Base-by-base conservation (phyloP, 495 filamentous ascomycete species). In the Pseudomonodictys pantanalensis region DNA sequence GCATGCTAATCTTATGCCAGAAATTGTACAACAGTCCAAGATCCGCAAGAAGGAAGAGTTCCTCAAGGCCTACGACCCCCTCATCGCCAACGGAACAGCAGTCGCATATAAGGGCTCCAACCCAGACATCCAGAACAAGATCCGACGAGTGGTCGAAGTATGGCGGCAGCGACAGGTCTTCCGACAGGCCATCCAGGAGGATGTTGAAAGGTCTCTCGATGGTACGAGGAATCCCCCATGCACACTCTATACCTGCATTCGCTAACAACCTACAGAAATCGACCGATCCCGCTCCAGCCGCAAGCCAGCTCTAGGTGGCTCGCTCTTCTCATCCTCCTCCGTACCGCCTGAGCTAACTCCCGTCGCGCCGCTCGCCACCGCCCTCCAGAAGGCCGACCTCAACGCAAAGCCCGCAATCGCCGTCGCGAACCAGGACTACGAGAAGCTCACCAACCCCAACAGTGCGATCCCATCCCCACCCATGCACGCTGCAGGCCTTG, bases 21-120 rank as follows among this genome's bases (percentile, higher is more conserved):
- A 99, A 78, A 90, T 99, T 41, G 86, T 87, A 22, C 93, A 99
- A 69, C 92, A 97, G 69, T 95, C 91, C 9, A 95, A 92, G 69
- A 90, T 86, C 20, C 87, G 91, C 39, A 83, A 84, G 42, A 96
- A 95, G 75, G 83, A 91, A 29, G 93, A 99, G 52, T 99, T 99
- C 64, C 73, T 96, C 15, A 82, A 86, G 25, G 91, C 93, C 3
- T 97, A 96, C 72, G 87, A 90, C 3, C 90, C 91, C 8, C 77
- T 95, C 65, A 88, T 98, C 53, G 90, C 86, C 1, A 95, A 97
- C 67, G 92, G 90, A 8, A 87, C 85, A 8, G 79, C 88, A 24
- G 77, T 79, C 8, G 91, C 95, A 49, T 97, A 97, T 73, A 93
- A 89, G 73, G 89, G 92, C 28, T 81, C 91, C 11, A 81, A 87